A percentile compares a stretch with the other conserved stretches of the same genome.
phyloP scores from a whole-genome alignment of 179 eudicot species.

The Carnegiea gigantea region DNA sequence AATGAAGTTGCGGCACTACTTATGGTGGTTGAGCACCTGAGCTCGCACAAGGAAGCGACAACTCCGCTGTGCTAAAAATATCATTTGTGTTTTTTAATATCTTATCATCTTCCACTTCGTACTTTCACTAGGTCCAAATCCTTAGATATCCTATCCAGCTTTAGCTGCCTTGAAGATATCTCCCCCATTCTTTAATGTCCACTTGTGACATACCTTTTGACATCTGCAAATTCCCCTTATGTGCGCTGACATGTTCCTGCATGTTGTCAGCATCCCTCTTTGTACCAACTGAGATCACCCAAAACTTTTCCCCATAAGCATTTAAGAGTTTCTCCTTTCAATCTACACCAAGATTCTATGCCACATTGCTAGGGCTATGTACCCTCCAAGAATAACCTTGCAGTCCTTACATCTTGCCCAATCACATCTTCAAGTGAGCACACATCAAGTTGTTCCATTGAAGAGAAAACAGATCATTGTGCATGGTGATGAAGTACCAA shows the following conservation, averaged over 20 bases:
- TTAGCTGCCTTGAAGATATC: neutral
- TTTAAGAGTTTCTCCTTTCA: neutral
- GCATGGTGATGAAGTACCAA: no score
- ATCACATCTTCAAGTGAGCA: no score
- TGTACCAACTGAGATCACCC: neutral
- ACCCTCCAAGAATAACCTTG: no score
- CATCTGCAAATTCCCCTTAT: neutral
- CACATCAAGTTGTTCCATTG: no score
- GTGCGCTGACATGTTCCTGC: neutral
- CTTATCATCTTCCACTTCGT: neutral
- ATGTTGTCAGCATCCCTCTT: neutral
- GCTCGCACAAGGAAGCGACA: neutral
- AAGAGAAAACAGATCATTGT: no score
- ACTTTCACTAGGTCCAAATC: neutral
- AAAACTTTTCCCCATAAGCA: neutral
- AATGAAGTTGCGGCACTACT: neutral
- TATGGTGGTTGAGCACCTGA: neutral
- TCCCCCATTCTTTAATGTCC: neutral
- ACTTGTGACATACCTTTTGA: neutral
- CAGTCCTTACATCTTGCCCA: no score
- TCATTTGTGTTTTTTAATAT: neutral
- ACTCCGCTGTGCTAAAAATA: neutral
- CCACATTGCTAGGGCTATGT: no score
- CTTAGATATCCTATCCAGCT: neutral
- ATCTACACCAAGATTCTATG: neutral